Evolutionary conservation across 306 rosid species (phyloP).

Genomic region (Trichosanthes cucumerina): DNA sequence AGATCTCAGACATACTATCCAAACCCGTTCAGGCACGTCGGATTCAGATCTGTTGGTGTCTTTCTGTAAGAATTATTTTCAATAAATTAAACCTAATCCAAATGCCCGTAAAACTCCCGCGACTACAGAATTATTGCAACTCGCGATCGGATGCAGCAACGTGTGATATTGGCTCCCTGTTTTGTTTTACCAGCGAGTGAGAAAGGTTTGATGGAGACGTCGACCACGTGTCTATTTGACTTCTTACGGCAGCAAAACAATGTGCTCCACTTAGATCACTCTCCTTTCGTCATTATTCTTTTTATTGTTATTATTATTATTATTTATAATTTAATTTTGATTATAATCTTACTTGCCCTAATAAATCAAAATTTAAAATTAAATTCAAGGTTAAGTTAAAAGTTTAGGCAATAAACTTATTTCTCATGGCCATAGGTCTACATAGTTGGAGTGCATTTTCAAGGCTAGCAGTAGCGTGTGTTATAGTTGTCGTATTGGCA

Average conservation of each 20-base stretch:
- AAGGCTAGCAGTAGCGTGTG: too few species aligned
- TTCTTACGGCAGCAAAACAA: background rate
- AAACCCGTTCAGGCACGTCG: background rate
- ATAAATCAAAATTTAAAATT: too few species aligned
- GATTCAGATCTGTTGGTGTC: slow-evolving; percentile 4
- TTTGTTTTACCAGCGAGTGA: background rate
- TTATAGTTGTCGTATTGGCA: too few species aligned
- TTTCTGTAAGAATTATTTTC: background rate
- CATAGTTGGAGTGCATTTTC: too few species aligned
- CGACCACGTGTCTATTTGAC: slow-evolving; percentile 8
- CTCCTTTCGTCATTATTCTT: background rate
- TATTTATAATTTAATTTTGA: too few species aligned
- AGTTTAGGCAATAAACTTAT: too few species aligned
- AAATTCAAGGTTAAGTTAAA: too few species aligned
- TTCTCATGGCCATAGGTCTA: too few species aligned
- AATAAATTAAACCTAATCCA: background rate
- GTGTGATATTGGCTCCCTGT: background rate
- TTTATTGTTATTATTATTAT: background rate
- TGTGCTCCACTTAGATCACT: background rate
- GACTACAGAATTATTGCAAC: background rate
- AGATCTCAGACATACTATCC: background rate
- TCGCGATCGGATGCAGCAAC: background rate
- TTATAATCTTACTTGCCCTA: too few species aligned
- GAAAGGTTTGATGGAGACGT: background rate
- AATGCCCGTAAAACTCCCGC: background rate